phyloP scores from a whole-genome alignment of 2,329 filamentous ascomycete species.

The Penicillium sp. region DNA sequence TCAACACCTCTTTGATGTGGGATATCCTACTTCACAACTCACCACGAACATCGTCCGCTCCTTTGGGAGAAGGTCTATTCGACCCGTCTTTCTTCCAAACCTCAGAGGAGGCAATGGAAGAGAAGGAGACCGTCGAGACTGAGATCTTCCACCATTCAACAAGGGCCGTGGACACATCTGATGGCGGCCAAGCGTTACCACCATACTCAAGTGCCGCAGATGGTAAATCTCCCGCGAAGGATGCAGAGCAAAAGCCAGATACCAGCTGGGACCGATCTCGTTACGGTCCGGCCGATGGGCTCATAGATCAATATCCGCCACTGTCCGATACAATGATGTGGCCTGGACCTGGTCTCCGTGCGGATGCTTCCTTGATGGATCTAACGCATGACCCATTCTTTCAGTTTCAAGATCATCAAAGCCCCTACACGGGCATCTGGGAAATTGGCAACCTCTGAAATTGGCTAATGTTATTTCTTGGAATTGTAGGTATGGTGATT shows the following conservation, averaged over 20 bases:
- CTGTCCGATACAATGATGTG: slow-evolving; percentile 14
- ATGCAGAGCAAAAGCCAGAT: neutral
- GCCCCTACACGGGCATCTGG: slow-evolving; percentile 30
- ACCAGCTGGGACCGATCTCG: neutral
- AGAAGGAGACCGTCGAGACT: slow-evolving; percentile 29
- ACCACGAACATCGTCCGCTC: slow-evolving; percentile 6
- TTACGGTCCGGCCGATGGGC: neutral
- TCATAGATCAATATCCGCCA: neutral
- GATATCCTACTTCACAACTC: slow-evolving; percentile 31
- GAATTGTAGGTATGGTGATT: too few relatives aligned
- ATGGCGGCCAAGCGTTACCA: slow-evolving; percentile 32
- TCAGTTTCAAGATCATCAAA: slow-evolving; percentile 31
- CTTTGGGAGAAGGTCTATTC: neutral
- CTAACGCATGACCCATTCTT: slow-evolving; percentile 32
- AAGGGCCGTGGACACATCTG: slow-evolving; percentile 16
- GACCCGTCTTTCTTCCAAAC: neutral
- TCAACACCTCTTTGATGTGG: slow-evolving; percentile 35
- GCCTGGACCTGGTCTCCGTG: slow-evolving; percentile 18
- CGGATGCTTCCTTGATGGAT: slow-evolving; percentile 31
- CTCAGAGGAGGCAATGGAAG: slow-evolving; percentile 4
- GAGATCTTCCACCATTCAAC: slow-evolving; percentile 33
- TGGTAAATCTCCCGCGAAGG: slow-evolving; percentile 8
- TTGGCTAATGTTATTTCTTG: too few relatives aligned
- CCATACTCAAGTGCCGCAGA: slow-evolving; percentile 26
- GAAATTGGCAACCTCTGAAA: slow-evolving; percentile 32